Conservation (phyloP, 2,329 filamentous ascomycete species). For the Davidsoniella neocaledoniae region DNA sequence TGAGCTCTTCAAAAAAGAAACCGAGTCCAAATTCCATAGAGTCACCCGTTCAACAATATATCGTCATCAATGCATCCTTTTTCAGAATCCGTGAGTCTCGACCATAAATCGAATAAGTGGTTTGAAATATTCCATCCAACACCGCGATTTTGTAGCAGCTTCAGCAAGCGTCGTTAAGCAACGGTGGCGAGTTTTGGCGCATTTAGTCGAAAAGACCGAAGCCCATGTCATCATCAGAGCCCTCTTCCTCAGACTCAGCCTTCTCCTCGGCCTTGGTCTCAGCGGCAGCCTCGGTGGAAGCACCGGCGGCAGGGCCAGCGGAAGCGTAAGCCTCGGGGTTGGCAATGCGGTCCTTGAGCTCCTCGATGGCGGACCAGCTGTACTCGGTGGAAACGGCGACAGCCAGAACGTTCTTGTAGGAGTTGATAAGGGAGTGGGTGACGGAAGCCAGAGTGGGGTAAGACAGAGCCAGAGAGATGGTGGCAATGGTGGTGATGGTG, state of each 20-base stretch:
- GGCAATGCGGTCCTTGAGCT: constrained; percentile 98
- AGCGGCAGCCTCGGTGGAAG: constrained; percentile 32
- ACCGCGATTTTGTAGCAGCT: constrained; percentile 29
- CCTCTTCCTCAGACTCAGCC: constrained; percentile 50
- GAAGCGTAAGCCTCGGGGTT: constrained; percentile 95
- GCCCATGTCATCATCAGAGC: constrained; percentile 23
- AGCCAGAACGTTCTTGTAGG: constrained; percentile 91
- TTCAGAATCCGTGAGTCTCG: constrained; percentile 2
- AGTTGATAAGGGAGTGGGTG: constrained; percentile 91
- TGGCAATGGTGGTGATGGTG: constrained; percentile 74
- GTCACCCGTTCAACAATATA: background rate
- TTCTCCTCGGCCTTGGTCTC: constrained; percentile 45
- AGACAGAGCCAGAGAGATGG: constrained; percentile 79
- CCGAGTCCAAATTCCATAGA: constrained; percentile 6
- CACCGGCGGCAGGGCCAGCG: constrained; percentile 53
- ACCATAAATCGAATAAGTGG: constrained; percentile 13
- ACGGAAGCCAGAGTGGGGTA: constrained; percentile 94
- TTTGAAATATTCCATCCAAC: constrained; percentile 67
- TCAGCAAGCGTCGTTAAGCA: background rate
- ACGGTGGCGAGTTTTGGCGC: background rate
- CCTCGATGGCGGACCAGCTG: constrained; percentile 87
- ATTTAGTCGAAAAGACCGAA: constrained; percentile 59
- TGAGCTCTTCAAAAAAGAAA: constrained; percentile 6
- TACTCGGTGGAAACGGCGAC: constrained; percentile 81
- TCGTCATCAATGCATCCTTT: background rate